Base-by-base conservation (phyloP, 2,329 filamentous ascomycete genomes). In the Aphanoascus verrucosus region DNA sequence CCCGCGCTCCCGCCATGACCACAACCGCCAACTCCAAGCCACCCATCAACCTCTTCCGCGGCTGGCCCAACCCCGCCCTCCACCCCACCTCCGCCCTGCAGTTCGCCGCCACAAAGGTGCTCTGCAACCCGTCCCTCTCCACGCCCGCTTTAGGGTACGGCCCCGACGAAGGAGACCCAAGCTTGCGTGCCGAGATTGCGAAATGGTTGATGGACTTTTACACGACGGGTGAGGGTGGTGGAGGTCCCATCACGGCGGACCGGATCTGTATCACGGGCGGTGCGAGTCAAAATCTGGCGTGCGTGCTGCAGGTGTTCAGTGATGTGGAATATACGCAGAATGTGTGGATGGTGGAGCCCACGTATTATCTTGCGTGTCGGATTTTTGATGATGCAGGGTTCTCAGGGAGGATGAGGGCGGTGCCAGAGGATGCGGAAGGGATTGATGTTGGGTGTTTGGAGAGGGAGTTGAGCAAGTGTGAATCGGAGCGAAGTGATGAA, bases 311-410 rank as follows among this genome's bases (percentile, higher is more conserved):
- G 66, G 85, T 85, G 31, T 95, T 85, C 64, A 86, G 88, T 0
- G 90, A 95, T 65, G 85, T 87, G 0, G 69, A 74, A 1, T 84
- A 83, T 63, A 95, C 90, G 1, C 74, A 78, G 44, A 81, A 81
- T 59, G 75, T 94, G 8, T 95, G 87, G 85, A 79, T 90, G 68
- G 81, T 89, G 1, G 82, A 85, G 17, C 90, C 90, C 3, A 85
- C 84, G 45, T 95, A 94, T 65, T 86, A 88, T 68, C 74, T 94
- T n/a, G 86, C 83, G 0, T 89, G 86, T 63, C 77, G 83, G n/a
- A 86, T 94, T 53, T 89, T 95, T 63, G 82, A 86, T 55, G 90
- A 96, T 68, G 76, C 83, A 4, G 85, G 88, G 0, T 88, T 94
- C 59, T 73, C 74, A 3, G 78, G 77, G 2, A 79, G 82, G 35